Evolutionary conservation across 306 rosid genomes (phyloP), one percentile per base, ranked within the genome.

Genomic region (Nissolia schottii): DNA sequence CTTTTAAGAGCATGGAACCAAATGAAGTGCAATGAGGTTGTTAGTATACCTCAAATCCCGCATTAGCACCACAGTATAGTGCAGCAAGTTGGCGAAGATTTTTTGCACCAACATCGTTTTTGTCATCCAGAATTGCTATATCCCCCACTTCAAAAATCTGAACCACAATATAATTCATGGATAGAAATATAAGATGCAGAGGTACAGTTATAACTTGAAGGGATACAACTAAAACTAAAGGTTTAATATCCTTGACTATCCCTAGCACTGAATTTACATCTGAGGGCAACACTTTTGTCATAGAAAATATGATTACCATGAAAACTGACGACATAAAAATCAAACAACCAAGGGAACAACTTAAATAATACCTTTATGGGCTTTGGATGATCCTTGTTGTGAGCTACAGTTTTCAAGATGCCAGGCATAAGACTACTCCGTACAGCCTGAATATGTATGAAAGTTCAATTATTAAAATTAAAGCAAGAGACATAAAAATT

Each of bases 141-240:
- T 94, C 97, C 78, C 98, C 97, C 80, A 91, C 91, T 86, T 94
- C 97, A 78, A 94, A 91, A 84, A 94, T 86, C 97, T 94, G 72
- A 73, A 69, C 61, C 59, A 67, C 16, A 34, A 71, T 31, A 57
- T 70, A 15, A 40, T 22, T 24, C 6, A 35, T 22, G 37, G 46
- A 59, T 57, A 48, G 27, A 37, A 48, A 55, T 32, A 31, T 35
- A 53, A 29, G 59, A 67, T 49, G 45, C 12, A 23, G 25, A 50
- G 71, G 71, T 51, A 64, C 32, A 27, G 77, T 28, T n/a, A 27
- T 37, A 37, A 37, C 43, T 37, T 22, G 22, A 23, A 58, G 38
- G 38, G 13, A 65, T 27, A 56, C 14, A 64, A 19, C 35, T 29
- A 41, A 29, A 24, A 43, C n/a, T 22, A 29, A 41, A n/a, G 2